A percentile compares a stretch with the other conserved stretches of the same genome.
phyloP scores from a whole-genome alignment of 148 eudicot genomes.

The Vaccinium myrtillus region DNA sequence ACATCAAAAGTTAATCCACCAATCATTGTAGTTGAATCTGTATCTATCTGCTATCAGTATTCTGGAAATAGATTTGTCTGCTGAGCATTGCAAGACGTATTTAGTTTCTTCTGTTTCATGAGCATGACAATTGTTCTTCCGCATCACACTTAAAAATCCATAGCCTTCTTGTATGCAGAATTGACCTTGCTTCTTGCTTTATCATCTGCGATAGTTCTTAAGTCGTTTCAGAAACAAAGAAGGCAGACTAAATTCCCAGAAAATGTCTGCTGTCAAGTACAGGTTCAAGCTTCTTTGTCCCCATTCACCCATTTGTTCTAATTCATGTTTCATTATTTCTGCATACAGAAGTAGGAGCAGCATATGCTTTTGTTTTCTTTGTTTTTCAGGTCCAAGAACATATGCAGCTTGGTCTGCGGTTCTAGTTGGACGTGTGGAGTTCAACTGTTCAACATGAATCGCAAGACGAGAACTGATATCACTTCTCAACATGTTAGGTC shows the following conservation, averaged over 20 bases:
- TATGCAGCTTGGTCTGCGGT: not conserved
- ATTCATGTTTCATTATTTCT: not conserved
- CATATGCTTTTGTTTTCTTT: not conserved
- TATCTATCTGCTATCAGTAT: not conserved
- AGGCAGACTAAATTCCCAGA: not conserved
- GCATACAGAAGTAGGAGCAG: not conserved
- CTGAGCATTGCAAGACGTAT: not conserved
- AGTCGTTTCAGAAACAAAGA: not conserved
- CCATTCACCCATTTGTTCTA: not conserved
- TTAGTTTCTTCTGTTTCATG: constrained; percentile 4
- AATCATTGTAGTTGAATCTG: not conserved
- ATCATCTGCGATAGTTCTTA: not conserved
- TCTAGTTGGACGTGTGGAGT: not conserved
- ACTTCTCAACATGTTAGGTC: not conserved
- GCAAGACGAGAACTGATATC: not conserved
- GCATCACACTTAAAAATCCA: not conserved
- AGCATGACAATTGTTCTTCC: not conserved
- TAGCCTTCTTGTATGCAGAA: not conserved
- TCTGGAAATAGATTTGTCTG: not conserved
- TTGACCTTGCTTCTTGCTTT: not conserved
- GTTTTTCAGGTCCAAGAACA: not conserved
- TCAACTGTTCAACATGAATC: not conserved
- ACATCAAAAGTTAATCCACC: not conserved
- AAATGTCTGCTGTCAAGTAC: not conserved
- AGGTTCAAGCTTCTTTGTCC: not conserved